Evolutionary conservation across 2,329 filamentous ascomycete genomes (phyloP), one percentile per base, ranked within the genome.

Genomic region (Apiospora pterosperma): DNA sequence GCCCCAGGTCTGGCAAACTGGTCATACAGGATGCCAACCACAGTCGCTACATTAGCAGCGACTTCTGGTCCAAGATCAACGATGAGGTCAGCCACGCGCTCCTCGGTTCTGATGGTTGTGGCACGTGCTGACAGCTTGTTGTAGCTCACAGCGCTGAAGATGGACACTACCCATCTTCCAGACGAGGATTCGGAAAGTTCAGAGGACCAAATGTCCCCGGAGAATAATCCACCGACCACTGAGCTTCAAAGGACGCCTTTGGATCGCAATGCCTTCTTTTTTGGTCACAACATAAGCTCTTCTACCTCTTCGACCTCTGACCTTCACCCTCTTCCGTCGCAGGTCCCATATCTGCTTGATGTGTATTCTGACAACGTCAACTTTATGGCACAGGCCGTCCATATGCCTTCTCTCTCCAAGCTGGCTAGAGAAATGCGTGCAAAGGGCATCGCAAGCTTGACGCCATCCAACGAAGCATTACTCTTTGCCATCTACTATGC

Each of bases 401-500:
- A 85, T 67, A 78, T 84, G 64, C 81, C 83, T 0, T 80, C 77
- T 2, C 68, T 83, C 1, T 72, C 65, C 2, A 77, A 78, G 42
- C 72, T 81, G 59, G 69, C 79, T 7, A 76, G 78, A 3, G 74
- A 76, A 31, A 67, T 74, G 21, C 79, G 77, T 1, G 72, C 69
- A n/a, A 64, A 71, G 36, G 71, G 76, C 31, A 69, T 72, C 2
- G 64, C 64, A 4, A 55, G 48, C 12, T 69, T 84, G 0, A 75
- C 78, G 0, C 78, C 80, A 1, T 73, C 78, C 3, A 78, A 84
- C 55, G 82, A 87, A 65, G 84, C 85, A 1, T 70, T 88, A 52
- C 73, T 87, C 71, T 86, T 88, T 69, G 76, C 84, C 0, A 84
- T 88, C 6, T 88, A 86, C 73, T 88, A 86, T 67, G 80, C 84